Evolutionary conservation across 768 basidiomycete genomes (phyloP), one percentile per base, ranked within the genome.

Genomic region (Kwoniella europaea): DNA sequence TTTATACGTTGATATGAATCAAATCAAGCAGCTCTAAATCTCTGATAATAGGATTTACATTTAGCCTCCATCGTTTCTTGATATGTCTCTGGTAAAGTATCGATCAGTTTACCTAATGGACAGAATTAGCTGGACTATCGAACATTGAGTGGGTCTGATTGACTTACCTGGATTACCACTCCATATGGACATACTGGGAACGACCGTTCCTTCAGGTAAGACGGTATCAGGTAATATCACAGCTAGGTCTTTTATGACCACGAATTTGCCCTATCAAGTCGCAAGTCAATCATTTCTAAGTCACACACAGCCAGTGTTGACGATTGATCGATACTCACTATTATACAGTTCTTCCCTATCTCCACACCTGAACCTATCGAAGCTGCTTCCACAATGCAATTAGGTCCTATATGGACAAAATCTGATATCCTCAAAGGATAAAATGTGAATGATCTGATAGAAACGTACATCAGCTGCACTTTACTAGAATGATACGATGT

Each of bases 391-490:
- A 99, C 88, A 64, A 98, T 89, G 54, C 88, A 89, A 74, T 89
- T 88, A n/a, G 91, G 89, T 16, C 95, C 96, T 56, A 99, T 92
- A 72, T 96, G 91, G 24, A 98, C 97, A 80, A 93, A 90, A 84
- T 98, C 95, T 2, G 93, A 93, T 10, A 99, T 90, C 82, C 95
- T 94, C 90, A 98, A 93, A 5, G 96, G 96, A 79, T 98, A 98
- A 84, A 95, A 98, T 80, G 98, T 97, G 70, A 82, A 83, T 44
- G 69, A 67, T 0, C 84, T 83, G 55, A 63, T 56, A 53, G 18
- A 12, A 15, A n/a, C n/a, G n/a, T 9, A 13, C 60, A 63, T 63
- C 18, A 50, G 46, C 46, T 15, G 18, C 18, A 50, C 0, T 50
- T 16, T 52, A 56, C 12, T 18, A 56, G 3, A 20, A 12, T 6